These are phyloP conservation scores for Astrephomene gubernaculifera DNA, from an alignment of 139 green algal genomes.

Conservation along the genomic window DNA sequence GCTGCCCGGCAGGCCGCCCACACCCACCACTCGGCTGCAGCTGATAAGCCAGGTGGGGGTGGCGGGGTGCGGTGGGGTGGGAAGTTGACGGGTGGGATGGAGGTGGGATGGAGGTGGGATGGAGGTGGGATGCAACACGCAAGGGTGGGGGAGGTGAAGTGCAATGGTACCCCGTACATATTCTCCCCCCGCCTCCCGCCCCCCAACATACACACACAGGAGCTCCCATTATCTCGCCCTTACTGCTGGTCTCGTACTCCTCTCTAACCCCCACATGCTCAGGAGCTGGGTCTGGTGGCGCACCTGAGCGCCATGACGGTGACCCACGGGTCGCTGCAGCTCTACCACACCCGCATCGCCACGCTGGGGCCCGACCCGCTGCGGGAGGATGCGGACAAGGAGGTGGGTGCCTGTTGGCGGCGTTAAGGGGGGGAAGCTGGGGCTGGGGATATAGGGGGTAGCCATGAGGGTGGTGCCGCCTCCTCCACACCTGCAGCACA, in stretches of 20 bases:
- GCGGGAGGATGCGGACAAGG: conserved; percentile 67
- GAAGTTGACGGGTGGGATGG: too few species aligned
- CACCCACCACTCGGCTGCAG: conserved; percentile 75
- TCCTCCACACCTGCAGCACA: background rate
- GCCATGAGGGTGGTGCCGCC: background rate
- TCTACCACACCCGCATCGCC: conserved; percentile 69
- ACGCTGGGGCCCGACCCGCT: conserved; percentile 85
- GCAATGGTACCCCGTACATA: too few species aligned
- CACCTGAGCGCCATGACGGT: conserved; percentile 90
- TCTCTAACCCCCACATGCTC: too few species aligned
- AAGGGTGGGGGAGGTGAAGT: too few species aligned
- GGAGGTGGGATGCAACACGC: too few species aligned
- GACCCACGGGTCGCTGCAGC: conserved; percentile 57
- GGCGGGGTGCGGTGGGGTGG: background rate
- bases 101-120: too few species aligned
- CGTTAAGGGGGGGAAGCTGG: background rate
- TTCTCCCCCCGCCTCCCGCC: too few species aligned
- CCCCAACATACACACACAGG: too few species aligned
- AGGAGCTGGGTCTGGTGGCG: conserved; percentile 59
- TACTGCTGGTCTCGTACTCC: too few species aligned
- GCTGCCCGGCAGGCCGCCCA: conserved; percentile 41
- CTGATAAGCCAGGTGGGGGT: conserved; percentile 24
- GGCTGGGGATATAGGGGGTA: background rate
- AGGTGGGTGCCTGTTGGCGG: conserved; percentile 35
- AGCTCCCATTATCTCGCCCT: too few species aligned